These are phyloP conservation scores for Pseudisothecium myosuroides DNA, from an alignment of 225 moss, liverwort and hornwort genomes.

Conservation along the genomic window DNA sequence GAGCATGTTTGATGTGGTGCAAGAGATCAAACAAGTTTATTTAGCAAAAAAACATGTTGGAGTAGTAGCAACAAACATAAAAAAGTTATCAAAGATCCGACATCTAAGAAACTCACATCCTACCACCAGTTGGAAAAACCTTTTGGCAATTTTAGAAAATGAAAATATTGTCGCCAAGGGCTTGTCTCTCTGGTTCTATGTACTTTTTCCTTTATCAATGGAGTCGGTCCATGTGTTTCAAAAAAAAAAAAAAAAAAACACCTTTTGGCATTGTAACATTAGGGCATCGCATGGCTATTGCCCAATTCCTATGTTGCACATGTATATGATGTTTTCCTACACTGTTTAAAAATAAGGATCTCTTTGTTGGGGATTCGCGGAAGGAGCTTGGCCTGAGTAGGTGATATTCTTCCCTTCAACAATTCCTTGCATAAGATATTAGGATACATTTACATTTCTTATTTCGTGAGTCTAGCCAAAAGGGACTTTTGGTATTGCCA, in stretches of 20 bases:
- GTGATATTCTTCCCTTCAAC: not conserved
- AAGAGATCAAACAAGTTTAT: constrained; percentile 73
- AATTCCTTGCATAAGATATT: no score
- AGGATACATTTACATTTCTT: not conserved
- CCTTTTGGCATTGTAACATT: constrained; percentile 51
- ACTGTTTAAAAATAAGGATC: constrained; percentile 42
- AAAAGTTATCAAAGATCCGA: constrained; percentile 43
- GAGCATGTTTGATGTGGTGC: not conserved
- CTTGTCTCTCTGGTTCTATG: no score
- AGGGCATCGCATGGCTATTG: constrained; percentile 33
- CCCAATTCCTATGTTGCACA: constrained; percentile 14
- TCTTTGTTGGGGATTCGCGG: constrained; percentile 28
- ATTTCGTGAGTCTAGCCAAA: no score
- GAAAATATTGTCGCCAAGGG: no score
- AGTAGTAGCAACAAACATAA: constrained; percentile 37
- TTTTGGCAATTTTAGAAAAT: no score
- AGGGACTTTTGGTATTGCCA: not conserved
- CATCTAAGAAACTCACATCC: constrained; percentile 7
- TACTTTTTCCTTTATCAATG: no score
- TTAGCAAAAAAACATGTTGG: constrained; percentile 34
- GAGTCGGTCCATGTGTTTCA: no score
- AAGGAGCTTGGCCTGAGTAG: constrained; percentile 11
- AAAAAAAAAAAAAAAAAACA: no score
- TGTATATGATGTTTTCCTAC: constrained; percentile 42
- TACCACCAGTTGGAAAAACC: constrained; percentile 15